A percentile compares a stretch with the other conserved stretches of the same genome.
Conservation (phyloP, 805 yeast genomes). For the Ogataea glucozyma region DNA sequence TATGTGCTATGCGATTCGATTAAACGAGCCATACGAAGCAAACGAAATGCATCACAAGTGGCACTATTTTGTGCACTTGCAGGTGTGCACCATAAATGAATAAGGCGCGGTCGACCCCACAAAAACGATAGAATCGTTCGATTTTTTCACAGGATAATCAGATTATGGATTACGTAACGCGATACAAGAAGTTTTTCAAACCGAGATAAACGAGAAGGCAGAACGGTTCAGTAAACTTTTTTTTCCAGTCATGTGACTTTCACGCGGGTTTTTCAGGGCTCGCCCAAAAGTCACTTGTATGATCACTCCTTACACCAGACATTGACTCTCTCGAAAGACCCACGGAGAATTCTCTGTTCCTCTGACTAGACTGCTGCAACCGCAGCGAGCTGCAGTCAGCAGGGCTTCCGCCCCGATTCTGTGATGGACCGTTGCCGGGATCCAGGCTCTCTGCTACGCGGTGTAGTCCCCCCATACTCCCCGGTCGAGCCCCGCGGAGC, state of each 20-base stretch:
- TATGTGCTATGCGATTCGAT: too few species aligned
- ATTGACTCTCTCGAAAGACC: too few species aligned
- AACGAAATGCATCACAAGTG: slow-evolving; percentile 5
- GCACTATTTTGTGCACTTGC: slow-evolving; percentile 1
- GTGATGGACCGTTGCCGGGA: too few species aligned
- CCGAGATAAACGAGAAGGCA: background rate
- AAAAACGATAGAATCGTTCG: slow-evolving; percentile 4
- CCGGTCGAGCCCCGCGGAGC: background rate
- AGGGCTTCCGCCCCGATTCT: too few species aligned
- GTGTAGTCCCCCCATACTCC: slow-evolving; percentile 1
- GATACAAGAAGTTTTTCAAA: background rate
- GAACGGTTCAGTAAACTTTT: background rate
- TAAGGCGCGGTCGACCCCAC: background rate
- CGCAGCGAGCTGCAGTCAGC: too few species aligned
- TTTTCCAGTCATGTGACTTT: background rate
- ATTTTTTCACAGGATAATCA: background rate
- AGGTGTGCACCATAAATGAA: too few species aligned
- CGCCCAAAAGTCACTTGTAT: background rate
- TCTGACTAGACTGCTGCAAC: too few species aligned
- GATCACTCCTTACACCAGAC: slow-evolving; percentile 5
- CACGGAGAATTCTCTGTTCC: too few species aligned
- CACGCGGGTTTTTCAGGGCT: background rate
- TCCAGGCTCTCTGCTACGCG: too few species aligned
- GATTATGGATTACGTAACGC: background rate
- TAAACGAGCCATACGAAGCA: slow-evolving; percentile 5